These are phyloP conservation scores for Huntiella bhutanensis DNA, from an alignment of 2,329 filamentous ascomycete genomes.

Conservation along the genomic window DNA sequence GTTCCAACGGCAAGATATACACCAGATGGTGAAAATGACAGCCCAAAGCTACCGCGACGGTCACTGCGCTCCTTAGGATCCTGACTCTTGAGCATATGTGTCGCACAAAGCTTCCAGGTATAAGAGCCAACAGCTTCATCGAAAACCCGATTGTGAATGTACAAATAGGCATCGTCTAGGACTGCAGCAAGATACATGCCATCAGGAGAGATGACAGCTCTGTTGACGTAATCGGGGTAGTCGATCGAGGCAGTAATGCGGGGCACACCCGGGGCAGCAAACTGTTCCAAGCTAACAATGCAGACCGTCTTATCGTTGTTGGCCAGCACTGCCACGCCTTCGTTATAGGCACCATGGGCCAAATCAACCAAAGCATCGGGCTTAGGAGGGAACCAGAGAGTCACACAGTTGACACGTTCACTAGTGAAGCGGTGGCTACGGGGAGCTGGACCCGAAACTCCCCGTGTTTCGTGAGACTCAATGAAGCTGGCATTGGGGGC, in stretches of 20 bases:
- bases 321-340: constrained; percentile 50
- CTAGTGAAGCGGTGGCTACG: constrained; percentile 35
- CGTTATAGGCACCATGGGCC: constrained; percentile 23
- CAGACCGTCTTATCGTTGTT: constrained; percentile 88
- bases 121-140: constrained; percentile 15
- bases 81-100: constrained; percentile 39
- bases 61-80: constrained; percentile 33
- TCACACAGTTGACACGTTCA: constrained; percentile 48
- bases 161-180: constrained; percentile 71
- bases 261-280: constrained; percentile 23
- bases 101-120: constrained; percentile 32
- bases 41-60: constrained; percentile 54
- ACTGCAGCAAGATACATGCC: constrained; percentile 65
- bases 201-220: constrained; percentile 82
- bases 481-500: neutral
- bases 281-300: constrained; percentile 56
- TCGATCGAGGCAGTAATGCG: constrained; percentile 50
- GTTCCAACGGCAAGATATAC: constrained; percentile 57
- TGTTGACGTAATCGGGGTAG: constrained; percentile 77
- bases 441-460: neutral
- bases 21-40: constrained; percentile 56
- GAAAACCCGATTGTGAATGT: constrained; percentile 49
- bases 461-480: neutral
- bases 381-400: constrained; percentile 37
- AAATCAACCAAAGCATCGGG: neutral